Base-by-base conservation (phyloP, 2,329 filamentous ascomycete species). In the Sporothrix globosa region DNA sequence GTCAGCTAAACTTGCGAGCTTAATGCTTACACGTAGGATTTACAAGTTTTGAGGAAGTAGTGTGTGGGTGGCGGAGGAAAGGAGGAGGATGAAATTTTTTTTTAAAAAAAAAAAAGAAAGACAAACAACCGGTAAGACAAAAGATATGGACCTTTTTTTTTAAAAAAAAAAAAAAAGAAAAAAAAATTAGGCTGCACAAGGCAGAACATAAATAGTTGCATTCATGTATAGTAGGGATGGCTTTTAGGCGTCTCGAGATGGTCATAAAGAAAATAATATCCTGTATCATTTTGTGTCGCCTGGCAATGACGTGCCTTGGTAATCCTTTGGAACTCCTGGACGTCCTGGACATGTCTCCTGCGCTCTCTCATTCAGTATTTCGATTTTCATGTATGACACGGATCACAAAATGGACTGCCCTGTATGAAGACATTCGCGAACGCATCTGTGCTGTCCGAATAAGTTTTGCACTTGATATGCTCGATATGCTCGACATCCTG, bases 91-190 rank as follows among this genome's bases (percentile, higher is more conserved):
- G 13, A 39, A 39, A 46, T 39, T 9, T 13, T 48, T 41, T 41
- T 41, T 41, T 41, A 4, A 41, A 41, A 5, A 4, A 41, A 41
- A 44, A 17, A 10, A 58, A 58, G 48, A 52, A 72, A 69, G 10
- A 60, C 34, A 46, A 39, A 50, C n/a, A 54, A 69, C 48, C n/a
- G 39, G 41, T 50, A 58, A 58, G 27, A 65, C 46, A 65, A 50
- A 58, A 61, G 27, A 50, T 27, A 34, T 27, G 61, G 41, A 39
- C 21, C 17, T 67, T 67, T 67, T 39, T n/a, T 58, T 58, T 58
- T 34, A 1, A 34, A 13, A 53, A n/a, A n/a, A n/a, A n/a, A n/a
- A n/a, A n/a, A n/a, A n/a, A n/a, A n/a, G n/a, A n/a, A n/a, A n/a
- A 41, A 41, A 10, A 58, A 48, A 46, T 17, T 30, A 9, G 21